Conservation (phyloP, 805 yeast genomes). For the Yarrowia sp. region DNA sequence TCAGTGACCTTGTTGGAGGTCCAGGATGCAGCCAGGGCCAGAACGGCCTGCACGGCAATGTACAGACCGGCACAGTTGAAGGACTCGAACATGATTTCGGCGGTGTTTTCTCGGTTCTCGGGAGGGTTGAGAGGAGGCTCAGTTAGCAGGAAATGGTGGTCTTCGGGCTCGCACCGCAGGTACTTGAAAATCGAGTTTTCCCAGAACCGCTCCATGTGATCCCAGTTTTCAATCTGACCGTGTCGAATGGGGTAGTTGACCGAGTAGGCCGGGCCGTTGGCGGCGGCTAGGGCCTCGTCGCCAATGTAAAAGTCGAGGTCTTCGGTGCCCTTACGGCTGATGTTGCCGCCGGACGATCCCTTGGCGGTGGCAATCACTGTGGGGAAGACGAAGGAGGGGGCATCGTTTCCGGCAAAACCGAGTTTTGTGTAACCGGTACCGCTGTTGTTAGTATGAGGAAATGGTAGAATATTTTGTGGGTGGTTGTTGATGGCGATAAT, state of each 20-base stretch:
- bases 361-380: slow-evolving; percentile 87
- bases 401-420: slow-evolving; percentile 98
- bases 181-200: slow-evolving; percentile 96
- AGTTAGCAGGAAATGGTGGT: slow-evolving; percentile 91
- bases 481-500: background rate
- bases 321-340: slow-evolving; percentile 83
- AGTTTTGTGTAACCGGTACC: slow-evolving; percentile 98
- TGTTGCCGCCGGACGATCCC: slow-evolving; percentile 54
- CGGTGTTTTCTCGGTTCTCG: slow-evolving; percentile 97
- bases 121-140: slow-evolving; percentile 99
- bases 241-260: slow-evolving; percentile 92
- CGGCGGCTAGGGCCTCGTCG: slow-evolving; percentile 89
- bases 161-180: slow-evolving; percentile 97
- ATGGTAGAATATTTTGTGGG: background rate
- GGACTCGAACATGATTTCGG: slow-evolving; percentile 98
- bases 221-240: slow-evolving; percentile 99
- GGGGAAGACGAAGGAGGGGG: slow-evolving; percentile 96
- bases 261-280: slow-evolving; percentile 86
- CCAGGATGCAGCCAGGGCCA: slow-evolving; percentile 99
- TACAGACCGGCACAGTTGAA: slow-evolving; percentile 98
- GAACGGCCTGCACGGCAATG: slow-evolving; percentile 98
- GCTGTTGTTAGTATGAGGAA: slow-evolving; percentile 54
- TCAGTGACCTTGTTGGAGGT: slow-evolving; percentile 94
- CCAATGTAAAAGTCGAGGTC: slow-evolving; percentile 95
- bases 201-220: slow-evolving; percentile 99